Base-by-base conservation (phyloP, 1,284 basidiomycete species). In the Ustilago shanxiensis region DNA sequence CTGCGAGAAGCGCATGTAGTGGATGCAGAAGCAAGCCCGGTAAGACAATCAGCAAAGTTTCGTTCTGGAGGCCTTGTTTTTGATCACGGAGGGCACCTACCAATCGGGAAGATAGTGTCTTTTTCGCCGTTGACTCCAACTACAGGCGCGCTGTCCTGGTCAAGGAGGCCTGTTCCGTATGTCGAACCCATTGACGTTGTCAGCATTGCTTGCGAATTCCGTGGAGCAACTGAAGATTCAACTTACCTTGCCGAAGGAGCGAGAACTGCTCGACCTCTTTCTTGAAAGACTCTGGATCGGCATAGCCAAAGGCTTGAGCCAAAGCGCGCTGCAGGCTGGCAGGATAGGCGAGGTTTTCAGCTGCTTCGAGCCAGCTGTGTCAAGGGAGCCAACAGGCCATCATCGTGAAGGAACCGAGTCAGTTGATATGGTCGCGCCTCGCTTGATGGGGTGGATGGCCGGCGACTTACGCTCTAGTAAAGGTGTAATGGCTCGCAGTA, bases 21-120 rank as follows among this genome's bases (percentile, higher is more conserved):
- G n/a, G 9, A 29, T 1, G 10, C 31, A 4, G 33, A 44, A 37
- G 49, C 26, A 35, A 56, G 22, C 14, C n/a, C 26, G 29, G 7
- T 22, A 47, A 29, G 29, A n/a, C 26, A 2, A 47, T 31, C 16
- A 37, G 53, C 31, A 29, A 9, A 13, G 8, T 8, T 3, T 24
- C 31, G 7, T 14, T 16, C 9, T 10, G 11, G 16, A n/a, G 31
- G 26, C 31, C 8, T 20, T 26, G 4, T 14, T 1, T 11, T n/a
- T 16, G 41, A 7, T 44, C 7, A n/a, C n/a, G 7, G 41, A 9
- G 7, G 14, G 16, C 18, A 50, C 64, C 51, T 53, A 74, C 72
- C 73, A 33, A 77, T 77, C 2, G 75, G 75, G 24, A 77, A 77
- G 56, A 60, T 72, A 3, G 75, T 77, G 45, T 77, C 75, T 24